Evolutionary conservation across 2,329 filamentous ascomycete genomes (phyloP), one percentile per base, ranked within the genome.

Genomic region (Dactylellina parvicollis): DNA sequence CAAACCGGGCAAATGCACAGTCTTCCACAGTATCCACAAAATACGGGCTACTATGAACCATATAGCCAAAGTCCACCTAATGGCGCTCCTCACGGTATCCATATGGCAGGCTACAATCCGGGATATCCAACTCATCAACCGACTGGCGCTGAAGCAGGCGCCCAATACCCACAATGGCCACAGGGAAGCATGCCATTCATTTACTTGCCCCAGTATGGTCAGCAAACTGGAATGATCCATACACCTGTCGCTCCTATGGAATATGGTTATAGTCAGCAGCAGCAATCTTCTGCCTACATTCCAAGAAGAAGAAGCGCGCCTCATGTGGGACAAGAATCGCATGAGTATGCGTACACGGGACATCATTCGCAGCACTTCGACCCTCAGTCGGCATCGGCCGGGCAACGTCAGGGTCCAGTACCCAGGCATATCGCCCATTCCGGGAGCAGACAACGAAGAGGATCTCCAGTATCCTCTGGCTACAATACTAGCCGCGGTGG

Each of bases 171-270:
- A 22, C 69, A 73, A 30, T 73, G 69, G 69, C 55, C 69, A 0
- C 69, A 73, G n/a, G 60, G 69, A 49, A 54, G 69, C 54, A 60
- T 73, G 60, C 69, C 69, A 2, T 73, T 73, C 30, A 59, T 73
- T 24, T 73, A 73, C 24, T 38, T 73, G 7, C 69, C 69, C 18
- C 69, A 73, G 34, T 73, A 73, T 34, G 60, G 69, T 18, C 69
- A 73, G 32, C 69, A 65, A 36, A 56, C 69, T 22, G 69, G 69
- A 50, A 73, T 66, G 54, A 50, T 73, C 12, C 30, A 59, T 16
- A n/a, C 52, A 18, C 46, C 54, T 10, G 40, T 61, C n/a, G 36
- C 52, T 16, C 54, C 54, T 16, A 3, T 59, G 26, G 69, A 73
- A 12, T 73, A 73, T 46, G 40, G 12, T 28, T 64, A 59, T 9